Evolutionary conservation across 768 basidiomycete species (phyloP).

Genomic region (Russula vinacea): DNA sequence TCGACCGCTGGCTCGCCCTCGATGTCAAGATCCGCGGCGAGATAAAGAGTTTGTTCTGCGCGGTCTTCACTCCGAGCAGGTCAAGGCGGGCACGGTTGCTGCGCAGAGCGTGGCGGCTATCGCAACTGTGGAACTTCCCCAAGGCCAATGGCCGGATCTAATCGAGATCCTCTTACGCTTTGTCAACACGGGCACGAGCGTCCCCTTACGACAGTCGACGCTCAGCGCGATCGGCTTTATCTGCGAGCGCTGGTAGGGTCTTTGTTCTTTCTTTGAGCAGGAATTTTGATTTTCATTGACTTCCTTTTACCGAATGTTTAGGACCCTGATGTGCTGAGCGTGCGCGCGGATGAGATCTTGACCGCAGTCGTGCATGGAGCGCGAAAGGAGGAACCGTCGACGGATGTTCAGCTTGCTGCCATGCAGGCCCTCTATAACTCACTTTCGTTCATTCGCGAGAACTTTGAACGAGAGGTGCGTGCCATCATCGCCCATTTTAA

Average conservation of each 20-base stretch:
- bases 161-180: constrained; percentile 86
- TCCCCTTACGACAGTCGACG: constrained; percentile 78
- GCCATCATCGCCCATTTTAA: background rate
- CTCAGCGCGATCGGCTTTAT: constrained; percentile 95
- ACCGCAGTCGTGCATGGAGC: constrained; percentile 99
- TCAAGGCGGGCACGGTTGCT: constrained; percentile 79
- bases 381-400: constrained; percentile 87
- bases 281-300: background rate
- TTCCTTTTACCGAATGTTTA: no score
- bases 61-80: constrained; percentile 69
- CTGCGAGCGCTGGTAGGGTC: constrained; percentile 90
- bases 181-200: constrained; percentile 69
- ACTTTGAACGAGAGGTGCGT: constrained; percentile 94
- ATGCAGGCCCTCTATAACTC: constrained; percentile 93
- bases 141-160: constrained; percentile 84
- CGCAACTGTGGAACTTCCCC: constrained; percentile 88
- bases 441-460: constrained; percentile 94
- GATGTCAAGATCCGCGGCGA: constrained; percentile 62
- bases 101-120: constrained; percentile 94
- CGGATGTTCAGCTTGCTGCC: constrained; percentile 90
- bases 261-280: background rate
- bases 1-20: constrained; percentile 81
- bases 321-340: constrained; percentile 89
- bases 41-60: constrained; percentile 86
- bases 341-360: constrained; percentile 93